Conservation (phyloP, 495 filamentous ascomycete genomes). For the Cryomyces minteri region DNA sequence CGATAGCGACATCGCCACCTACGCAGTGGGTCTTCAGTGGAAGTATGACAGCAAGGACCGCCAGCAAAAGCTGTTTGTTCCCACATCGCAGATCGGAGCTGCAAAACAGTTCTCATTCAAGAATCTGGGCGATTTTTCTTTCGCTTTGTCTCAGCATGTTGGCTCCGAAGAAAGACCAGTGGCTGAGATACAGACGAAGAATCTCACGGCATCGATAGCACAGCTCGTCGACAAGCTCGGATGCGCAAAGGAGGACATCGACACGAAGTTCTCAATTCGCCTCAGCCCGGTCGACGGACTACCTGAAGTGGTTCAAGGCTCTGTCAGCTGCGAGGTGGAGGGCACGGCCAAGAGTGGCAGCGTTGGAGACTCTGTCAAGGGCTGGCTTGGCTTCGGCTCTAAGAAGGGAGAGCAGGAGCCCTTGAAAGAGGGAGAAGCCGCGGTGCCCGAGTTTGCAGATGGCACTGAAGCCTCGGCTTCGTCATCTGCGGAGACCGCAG, state of each 20-base stretch:
- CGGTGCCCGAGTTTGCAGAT: conserved; percentile 11
- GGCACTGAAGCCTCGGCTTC: conserved; percentile 14
- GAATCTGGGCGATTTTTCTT: conserved; percentile 67
- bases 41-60: conserved; percentile 36
- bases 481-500: conserved; percentile 29
- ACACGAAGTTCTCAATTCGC: conserved; percentile 57
- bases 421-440: conserved; percentile 36
- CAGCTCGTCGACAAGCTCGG: conserved; percentile 56
- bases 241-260: conserved; percentile 59
- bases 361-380: conserved; percentile 84
- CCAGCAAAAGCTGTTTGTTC: conserved; percentile 60
- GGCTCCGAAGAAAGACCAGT: conserved; percentile 27
- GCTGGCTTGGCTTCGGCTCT: conserved; percentile 78
- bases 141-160: conserved; percentile 59
- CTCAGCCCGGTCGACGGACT: conserved; percentile 60
- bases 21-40: conserved; percentile 57
- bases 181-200: conserved; percentile 46
- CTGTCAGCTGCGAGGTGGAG: conserved; percentile 68
- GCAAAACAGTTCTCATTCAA: conserved; percentile 81
- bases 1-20: conserved; percentile 50
- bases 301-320: conserved; percentile 56
- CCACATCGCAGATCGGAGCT: conserved; percentile 54
- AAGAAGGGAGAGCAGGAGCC: conserved; percentile 71
- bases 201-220: conserved; percentile 65
- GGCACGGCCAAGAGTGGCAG: conserved; percentile 53